A percentile compares a stretch with the other conserved stretches of the same genome.
Conservation (phyloP, 2,329 filamentous ascomycete species). For the Pseudopithomyces maydicus region DNA sequence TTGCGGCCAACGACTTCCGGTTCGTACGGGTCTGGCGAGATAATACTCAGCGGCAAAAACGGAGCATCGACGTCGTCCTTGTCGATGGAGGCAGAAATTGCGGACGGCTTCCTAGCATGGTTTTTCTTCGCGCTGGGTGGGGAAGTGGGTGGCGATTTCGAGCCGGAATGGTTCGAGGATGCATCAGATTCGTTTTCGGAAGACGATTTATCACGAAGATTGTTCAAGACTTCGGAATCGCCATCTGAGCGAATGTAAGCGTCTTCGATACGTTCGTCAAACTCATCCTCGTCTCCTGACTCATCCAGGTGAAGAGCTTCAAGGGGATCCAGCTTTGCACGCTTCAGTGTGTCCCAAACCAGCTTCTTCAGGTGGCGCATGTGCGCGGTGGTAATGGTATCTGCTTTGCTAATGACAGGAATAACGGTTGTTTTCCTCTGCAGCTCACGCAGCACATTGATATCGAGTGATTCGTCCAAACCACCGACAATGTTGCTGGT, state of each 20-base stretch:
- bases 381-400: conserved; percentile 93
- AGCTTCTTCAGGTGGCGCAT: conserved; percentile 91
- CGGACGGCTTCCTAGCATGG: conserved; percentile 49
- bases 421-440: conserved; percentile 95
- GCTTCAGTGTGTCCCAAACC: conserved; percentile 87
- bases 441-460: conserved; percentile 85
- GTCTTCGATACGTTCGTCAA: conserved; percentile 59
- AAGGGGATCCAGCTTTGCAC: conserved; percentile 83
- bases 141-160: conserved; percentile 40
- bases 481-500: conserved; percentile 65
- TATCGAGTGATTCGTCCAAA: conserved; percentile 85
- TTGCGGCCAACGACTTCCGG: conserved; percentile 78
- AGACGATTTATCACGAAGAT: conserved; percentile 44
- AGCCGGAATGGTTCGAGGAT: conserved; percentile 36
- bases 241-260: conserved; percentile 47
- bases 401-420: conserved; percentile 93
- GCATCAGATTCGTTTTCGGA: conserved; percentile 43
- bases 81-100: conserved; percentile 45
- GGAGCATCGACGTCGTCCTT: conserved; percentile 56
- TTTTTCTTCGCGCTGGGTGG: conserved; percentile 37
- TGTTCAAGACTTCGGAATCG: conserved; percentile 44
- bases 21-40: conserved; percentile 92
- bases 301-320: conserved; percentile 84
- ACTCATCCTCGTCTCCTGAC: conserved; percentile 58
- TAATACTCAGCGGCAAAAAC: conserved; percentile 86